phyloP scores from a whole-genome alignment of 2,329 filamentous ascomycete genomes.

The Conoideocrella luteorostrata region DNA sequence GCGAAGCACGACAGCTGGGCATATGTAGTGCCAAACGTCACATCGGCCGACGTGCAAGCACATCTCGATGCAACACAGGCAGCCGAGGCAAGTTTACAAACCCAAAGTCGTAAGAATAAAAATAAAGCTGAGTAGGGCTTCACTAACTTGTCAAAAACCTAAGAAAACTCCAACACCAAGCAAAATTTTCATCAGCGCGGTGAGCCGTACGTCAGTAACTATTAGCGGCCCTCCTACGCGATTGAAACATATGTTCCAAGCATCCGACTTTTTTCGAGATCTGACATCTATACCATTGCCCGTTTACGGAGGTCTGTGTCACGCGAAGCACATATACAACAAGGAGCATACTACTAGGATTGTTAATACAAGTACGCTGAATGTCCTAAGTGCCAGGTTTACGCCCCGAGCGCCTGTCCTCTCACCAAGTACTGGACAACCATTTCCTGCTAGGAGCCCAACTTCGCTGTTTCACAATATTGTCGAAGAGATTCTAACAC shows the following conservation, averaged over 20 bases:
- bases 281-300: constrained; percentile 25
- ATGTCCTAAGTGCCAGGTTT: background rate
- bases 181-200: constrained; percentile 35
- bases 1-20: constrained; percentile 31
- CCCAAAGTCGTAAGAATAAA: no score
- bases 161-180: constrained; percentile 17
- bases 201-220: constrained; percentile 25
- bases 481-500: constrained; percentile 11
- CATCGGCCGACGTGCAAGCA: constrained; percentile 23
- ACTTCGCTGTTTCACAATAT: constrained; percentile 8
- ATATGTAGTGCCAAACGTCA: constrained; percentile 30
- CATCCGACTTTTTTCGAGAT: constrained; percentile 16
- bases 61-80: constrained; percentile 30
- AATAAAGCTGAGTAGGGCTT: no score
- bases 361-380: constrained; percentile 12
- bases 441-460: constrained; percentile 7
- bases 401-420: constrained; percentile 1
- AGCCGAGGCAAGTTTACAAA: constrained; percentile 2
- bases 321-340: constrained; percentile 33
- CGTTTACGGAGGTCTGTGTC: constrained; percentile 32
- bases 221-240: constrained; percentile 30
- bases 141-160: no score
- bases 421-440: constrained; percentile 11
- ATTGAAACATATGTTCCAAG: constrained; percentile 22
- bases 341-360: constrained; percentile 20